phyloP scores from a whole-genome alignment of 352 stramenopile genomes.

The Phytophthora pini region DNA sequence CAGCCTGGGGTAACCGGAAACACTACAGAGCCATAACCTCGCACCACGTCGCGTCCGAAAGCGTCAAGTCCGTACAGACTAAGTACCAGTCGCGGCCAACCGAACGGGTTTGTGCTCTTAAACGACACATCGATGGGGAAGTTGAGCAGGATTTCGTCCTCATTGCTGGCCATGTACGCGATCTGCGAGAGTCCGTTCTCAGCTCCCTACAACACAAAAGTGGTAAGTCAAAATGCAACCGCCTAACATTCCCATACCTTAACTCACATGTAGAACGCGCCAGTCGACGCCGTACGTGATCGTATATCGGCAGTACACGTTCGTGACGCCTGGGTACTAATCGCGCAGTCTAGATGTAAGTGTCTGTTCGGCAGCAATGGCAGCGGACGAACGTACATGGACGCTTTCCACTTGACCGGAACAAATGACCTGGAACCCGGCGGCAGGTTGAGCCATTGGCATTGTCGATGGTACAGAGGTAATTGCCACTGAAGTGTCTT shows the following conservation, averaged over 20 bases:
- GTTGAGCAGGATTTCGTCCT: slow-evolving; percentile 91
- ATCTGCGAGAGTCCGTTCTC: slow-evolving; percentile 92
- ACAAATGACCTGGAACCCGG: slow-evolving; percentile 66
- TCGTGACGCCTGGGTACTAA: slow-evolving; percentile 78
- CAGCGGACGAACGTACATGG: slow-evolving; percentile 32
- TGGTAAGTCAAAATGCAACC: slow-evolving; percentile 5
- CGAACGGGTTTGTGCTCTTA: slow-evolving; percentile 94
- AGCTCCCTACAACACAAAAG: slow-evolving; percentile 48
- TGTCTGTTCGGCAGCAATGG: not conserved
- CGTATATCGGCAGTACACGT: slow-evolving; percentile 94
- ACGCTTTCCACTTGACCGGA: slow-evolving; percentile 69
- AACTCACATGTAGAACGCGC: slow-evolving; percentile 85
- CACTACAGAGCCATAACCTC: slow-evolving; percentile 91
- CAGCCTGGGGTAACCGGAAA: slow-evolving; percentile 77
- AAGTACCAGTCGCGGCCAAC: slow-evolving; percentile 94
- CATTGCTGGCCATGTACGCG: slow-evolving; percentile 58
- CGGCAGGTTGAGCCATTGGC: slow-evolving; percentile 27
- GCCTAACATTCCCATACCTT: not conserved
- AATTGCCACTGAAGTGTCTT: not conserved
- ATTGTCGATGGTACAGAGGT: slow-evolving; percentile 8
- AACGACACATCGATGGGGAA: slow-evolving; percentile 97
- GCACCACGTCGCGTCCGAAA: slow-evolving; percentile 90
- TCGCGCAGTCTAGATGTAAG: not conserved
- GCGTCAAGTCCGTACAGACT: slow-evolving; percentile 90
- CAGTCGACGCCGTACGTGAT: slow-evolving; percentile 94